Percentiles rank a stretch among this genome's conserved stretches.
Evolutionary conservation across 257 asterid species (phyloP).

Genomic region (Nicotiana benthamiana): DNA sequence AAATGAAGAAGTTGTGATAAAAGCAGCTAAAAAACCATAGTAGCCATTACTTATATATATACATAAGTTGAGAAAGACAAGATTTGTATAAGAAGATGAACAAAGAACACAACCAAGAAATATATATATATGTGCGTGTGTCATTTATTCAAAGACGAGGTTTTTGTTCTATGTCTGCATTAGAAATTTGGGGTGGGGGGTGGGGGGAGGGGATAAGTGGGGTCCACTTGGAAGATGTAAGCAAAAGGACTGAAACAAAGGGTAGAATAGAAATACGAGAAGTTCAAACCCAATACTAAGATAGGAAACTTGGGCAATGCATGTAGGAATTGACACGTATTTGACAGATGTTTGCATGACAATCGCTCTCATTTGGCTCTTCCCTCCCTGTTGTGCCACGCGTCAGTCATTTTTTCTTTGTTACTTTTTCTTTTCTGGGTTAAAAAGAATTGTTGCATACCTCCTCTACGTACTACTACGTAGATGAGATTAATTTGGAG

Average conservation of each 20-base stretch:
- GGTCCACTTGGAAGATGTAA: background rate
- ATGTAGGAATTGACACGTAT: conserved; percentile 42
- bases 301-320: background rate
- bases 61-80: background rate
- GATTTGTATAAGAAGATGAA: background rate
- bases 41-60: background rate
- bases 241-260: background rate
- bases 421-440: background rate
- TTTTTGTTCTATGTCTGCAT: background rate
- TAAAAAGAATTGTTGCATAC: background rate
- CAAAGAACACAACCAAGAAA: background rate
- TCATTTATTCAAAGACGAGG: background rate
- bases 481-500: too few relatives aligned
- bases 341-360: conserved; percentile 28
- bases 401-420: conserved; percentile 11
- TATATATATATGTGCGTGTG: too few relatives aligned
- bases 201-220: background rate
- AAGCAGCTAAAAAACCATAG: background rate
- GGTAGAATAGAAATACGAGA: background rate
- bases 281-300: background rate
- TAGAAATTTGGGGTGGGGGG: background rate
- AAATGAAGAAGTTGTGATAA: background rate
- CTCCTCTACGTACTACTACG: background rate
- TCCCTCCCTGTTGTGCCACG: conserved; percentile 28
- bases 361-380: conserved; percentile 1